Evolutionary conservation across 1,284 basidiomycete species (phyloP).

Genomic region (Bondarzewia mesenterica): DNA sequence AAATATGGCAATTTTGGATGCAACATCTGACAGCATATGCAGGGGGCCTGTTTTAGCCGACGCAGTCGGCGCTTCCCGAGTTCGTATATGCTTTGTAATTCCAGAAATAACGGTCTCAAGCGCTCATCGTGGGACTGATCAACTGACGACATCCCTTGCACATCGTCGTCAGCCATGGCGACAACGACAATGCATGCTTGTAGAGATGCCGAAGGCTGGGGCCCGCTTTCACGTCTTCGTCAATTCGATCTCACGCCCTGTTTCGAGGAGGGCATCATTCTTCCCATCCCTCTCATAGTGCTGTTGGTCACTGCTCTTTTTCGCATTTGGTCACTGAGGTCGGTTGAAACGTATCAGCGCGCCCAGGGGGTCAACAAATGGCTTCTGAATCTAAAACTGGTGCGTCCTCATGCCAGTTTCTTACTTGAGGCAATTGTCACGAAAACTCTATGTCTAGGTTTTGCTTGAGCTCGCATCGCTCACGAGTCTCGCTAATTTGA

Average conservation of each 20-base stretch:
- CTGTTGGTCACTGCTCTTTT: constrained; percentile 37
- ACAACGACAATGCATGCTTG: constrained; percentile 1
- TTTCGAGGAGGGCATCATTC: constrained; percentile 69
- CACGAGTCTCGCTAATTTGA: constrained; percentile 31
- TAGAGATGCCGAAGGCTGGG: constrained; percentile 49
- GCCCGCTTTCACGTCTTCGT: constrained; percentile 47
- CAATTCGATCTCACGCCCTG: constrained; percentile 80
- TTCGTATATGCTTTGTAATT: too few species aligned
- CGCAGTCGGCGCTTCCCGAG: too few species aligned
- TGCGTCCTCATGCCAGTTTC: constrained; percentile 26
- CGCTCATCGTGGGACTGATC: neutral
- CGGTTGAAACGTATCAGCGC: constrained; percentile 21
- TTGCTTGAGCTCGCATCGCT: constrained; percentile 35
- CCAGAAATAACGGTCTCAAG: neutral
- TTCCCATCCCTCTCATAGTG: constrained; percentile 42
- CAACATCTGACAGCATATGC: too few species aligned
- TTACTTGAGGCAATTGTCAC: neutral
- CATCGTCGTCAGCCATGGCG: constrained; percentile 3
- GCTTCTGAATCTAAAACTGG: constrained; percentile 54
- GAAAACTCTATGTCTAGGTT: constrained; percentile 23
- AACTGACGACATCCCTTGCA: neutral
- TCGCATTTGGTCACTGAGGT: constrained; percentile 26
- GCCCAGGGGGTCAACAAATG: constrained; percentile 26
- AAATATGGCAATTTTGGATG: too few species aligned
- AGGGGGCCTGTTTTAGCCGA: too few species aligned